Conservation (phyloP, 83 land plant genomes). For the Picea engelmannii region DNA sequence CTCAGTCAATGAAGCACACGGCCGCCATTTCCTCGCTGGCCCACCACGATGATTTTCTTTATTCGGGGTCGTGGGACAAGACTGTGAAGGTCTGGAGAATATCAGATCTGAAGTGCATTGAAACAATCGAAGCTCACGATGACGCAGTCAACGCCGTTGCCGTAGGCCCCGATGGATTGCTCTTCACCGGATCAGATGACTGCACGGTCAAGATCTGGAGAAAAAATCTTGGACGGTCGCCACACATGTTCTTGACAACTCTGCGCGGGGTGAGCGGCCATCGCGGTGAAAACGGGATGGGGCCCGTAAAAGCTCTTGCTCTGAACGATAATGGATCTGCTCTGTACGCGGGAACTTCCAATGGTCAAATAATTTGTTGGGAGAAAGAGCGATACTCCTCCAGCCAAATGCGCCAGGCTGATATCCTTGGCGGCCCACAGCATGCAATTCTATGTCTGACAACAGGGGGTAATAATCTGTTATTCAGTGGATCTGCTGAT, state of each 20-base stretch:
- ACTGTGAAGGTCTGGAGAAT: conserved; percentile 25
- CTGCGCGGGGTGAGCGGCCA: too few relatives aligned
- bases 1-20: conserved; percentile 48
- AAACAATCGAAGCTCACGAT: conserved; percentile 55
- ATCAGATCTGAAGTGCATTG: conserved; percentile 43
- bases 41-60: conserved; percentile 7
- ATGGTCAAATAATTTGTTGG: conserved; percentile 28
- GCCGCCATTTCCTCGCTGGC: conserved; percentile 59
- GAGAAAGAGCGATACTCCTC: conserved; percentile 3
- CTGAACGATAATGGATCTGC: conserved; percentile 11
- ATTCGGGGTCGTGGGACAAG: conserved; percentile 15
- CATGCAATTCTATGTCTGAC: conserved; percentile 40
- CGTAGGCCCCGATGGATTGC: conserved; percentile 31
- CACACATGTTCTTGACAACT: too few relatives aligned
- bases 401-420: conserved; percentile 15
- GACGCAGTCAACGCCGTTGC: conserved; percentile 55
- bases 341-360: conserved; percentile 32
- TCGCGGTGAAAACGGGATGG: too few relatives aligned
- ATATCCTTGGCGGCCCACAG: conserved; percentile 36
- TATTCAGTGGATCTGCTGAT: conserved; percentile 46
- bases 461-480: conserved; percentile 20
- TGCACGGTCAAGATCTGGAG: conserved; percentile 53
- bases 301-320: conserved; percentile 36
- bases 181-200: conserved; percentile 75
- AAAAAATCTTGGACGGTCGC: neutral